Evolutionary conservation across 129 eudicot genomes (phyloP).

Genomic region (Flaveria ramosissima): DNA sequence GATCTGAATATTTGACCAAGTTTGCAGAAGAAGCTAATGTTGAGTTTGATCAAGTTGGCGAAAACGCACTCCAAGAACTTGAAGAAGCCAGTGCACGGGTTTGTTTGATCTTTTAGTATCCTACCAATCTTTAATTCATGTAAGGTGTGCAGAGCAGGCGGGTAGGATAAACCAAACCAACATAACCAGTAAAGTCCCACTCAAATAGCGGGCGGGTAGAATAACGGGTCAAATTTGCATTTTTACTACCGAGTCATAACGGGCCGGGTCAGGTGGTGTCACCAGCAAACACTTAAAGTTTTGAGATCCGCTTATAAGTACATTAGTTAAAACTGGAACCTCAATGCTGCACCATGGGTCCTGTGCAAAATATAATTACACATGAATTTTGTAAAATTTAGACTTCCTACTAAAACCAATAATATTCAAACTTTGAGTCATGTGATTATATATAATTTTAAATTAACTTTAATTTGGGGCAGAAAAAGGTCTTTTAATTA

Average conservation of each 20-base stretch:
- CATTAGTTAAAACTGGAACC: neutral
- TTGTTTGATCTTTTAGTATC: constrained; percentile 25
- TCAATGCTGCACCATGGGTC: constrained; percentile 4
- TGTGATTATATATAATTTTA: neutral
- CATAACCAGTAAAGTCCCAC: too few species aligned
- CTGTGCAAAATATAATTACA: neutral
- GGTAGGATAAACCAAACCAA: neutral
- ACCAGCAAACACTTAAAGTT: too few species aligned
- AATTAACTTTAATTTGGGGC: neutral
- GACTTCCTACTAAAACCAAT: neutral
- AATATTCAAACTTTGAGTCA: neutral
- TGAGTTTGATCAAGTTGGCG: constrained; percentile 77
- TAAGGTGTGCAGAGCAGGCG: neutral
- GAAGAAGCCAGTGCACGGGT: constrained; percentile 91
- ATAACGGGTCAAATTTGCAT: neutral
- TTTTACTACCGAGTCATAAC: neutral
- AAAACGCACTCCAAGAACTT: constrained; percentile 75
- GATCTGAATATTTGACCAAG: constrained; percentile 72
- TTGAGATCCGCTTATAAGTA: neutral
- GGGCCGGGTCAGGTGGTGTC: neutral
- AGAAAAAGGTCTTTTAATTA: neutral
- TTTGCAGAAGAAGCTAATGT: constrained; percentile 85
- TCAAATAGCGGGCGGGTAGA: neutral
- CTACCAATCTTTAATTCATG: neutral
- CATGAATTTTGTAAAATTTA: neutral